Evolutionary conservation across 78 protist genomes (phyloP).

Genomic region (Pigoraptor vietnamica): DNA sequence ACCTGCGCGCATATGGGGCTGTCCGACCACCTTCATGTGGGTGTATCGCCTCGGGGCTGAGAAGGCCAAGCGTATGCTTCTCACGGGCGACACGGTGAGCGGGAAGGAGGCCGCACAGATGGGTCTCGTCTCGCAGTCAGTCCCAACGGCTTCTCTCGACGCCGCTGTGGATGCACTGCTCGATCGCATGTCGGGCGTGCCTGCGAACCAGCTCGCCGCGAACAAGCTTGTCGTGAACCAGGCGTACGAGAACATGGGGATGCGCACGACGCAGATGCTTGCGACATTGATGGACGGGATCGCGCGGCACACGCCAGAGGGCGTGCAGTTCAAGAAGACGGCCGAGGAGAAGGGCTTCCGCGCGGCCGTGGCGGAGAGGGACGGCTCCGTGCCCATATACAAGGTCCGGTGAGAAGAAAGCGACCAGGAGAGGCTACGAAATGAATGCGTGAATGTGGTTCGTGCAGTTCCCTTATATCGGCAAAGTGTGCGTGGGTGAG

Average conservation of each 20-base stretch:
- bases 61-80: conserved; percentile 30
- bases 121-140: conserved; percentile 10
- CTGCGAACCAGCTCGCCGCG: conserved; percentile 13
- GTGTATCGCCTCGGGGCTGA: conserved; percentile 11
- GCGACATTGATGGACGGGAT: conserved; percentile 8
- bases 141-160: not conserved
- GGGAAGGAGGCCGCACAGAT: conserved; percentile 19
- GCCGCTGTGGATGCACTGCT: not conserved
- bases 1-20: conserved; percentile 29
- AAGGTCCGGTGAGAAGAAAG: no score
- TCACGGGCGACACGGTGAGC: not conserved
- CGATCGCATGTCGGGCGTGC: conserved; percentile 3
- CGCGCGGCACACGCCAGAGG: conserved; percentile 18
- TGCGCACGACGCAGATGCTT: not conserved
- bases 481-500: no score
- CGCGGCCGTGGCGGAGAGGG: not conserved
- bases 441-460: not conserved
- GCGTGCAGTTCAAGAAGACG: not conserved
- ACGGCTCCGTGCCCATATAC: not conserved
- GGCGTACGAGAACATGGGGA: conserved; percentile 3
- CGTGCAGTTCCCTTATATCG: no score
- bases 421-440: not conserved
- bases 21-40: conserved; percentile 24
- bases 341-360: not conserved
- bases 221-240: conserved; percentile 8